A percentile compares a stretch with the other conserved stretches of the same genome.
phyloP scores from a whole-genome alignment of 75 land plant genomes.

The Picea sitchensis region DNA sequence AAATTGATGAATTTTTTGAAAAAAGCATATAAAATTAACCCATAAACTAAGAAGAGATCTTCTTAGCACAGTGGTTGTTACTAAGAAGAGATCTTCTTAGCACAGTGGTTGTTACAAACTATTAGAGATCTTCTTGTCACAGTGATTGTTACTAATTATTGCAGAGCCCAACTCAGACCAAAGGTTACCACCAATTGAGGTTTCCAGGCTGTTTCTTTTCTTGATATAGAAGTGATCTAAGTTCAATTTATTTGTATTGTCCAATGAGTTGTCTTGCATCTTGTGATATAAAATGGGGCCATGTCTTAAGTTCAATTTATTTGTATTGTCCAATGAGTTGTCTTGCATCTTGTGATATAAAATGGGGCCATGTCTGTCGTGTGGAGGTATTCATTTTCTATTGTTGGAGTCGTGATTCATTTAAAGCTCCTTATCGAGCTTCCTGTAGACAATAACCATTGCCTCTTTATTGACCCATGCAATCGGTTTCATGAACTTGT shows the following conservation, averaged over 20 bases:
- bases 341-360: neutral
- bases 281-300: neutral
- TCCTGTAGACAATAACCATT: neutral
- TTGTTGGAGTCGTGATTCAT: neutral
- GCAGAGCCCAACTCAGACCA: neutral
- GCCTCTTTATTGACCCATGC: neutral
- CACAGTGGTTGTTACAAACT: neutral
- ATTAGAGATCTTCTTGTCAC: neutral
- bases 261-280: neutral
- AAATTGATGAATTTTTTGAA: too few relatives aligned
- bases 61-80: neutral
- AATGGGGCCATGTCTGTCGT: too few relatives aligned
- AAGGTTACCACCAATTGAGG: neutral
- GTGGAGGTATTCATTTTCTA: constrained; percentile 2
- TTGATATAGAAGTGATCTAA: neutral
- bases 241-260: neutral
- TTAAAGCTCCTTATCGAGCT: neutral
- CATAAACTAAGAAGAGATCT: neutral
- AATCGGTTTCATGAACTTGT: neutral
- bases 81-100: neutral
- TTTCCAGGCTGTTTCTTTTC: neutral
- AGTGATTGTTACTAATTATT: neutral
- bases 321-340: neutral
- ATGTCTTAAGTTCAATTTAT: neutral
- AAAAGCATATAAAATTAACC: too few relatives aligned